Base-by-base conservation (phyloP, 805 yeast genomes). In the Cyberlindnera sargentensis region DNA sequence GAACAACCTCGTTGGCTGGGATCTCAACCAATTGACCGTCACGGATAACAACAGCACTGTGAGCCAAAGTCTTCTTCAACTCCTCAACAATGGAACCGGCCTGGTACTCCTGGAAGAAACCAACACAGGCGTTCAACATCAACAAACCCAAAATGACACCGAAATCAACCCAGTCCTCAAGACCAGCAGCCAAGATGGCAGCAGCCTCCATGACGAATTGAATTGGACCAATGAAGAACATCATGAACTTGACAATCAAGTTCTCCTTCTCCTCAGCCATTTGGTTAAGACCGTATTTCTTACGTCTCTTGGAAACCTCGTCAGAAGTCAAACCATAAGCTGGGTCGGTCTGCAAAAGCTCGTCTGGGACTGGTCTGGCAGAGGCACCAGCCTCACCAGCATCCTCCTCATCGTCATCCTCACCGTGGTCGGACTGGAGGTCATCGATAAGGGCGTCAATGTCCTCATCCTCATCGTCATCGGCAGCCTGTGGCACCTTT, bases 151-250 rank as follows among this genome's bases (percentile, higher is more conserved):
- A 80, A 66, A 89, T 89, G 67, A 89, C 97, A 80, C 97, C 96
- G 76, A 89, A 89, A 79, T 89, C 96, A 64, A 89, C 96, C 96
- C 96, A 89, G 75, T 90, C 96, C 73, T 87, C 87, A 61, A 87
- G 76, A 82, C 95, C 96, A 55, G 95, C 95, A 64, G 96, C 95
- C 68, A 87, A 74, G 53, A 87, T 78, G 58, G 96, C 95, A 62
- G 96, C 96, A 63, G 91, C 95, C 74, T 87, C 95, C 96, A 87
- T 87, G 64, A 87, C 95, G 81, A 88, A 87, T 74, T 88, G 96
- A 67, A 87, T 87, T 56, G 96, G 96, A 72, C 96, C 96, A 54
- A 87, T 83, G 69, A 87, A 87, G 78, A 86, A 87, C 84, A 78
- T 76, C 61, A 82, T 62, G 67, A 88, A 86, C 76, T 87, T 87